Base-by-base conservation (phyloP, 805 yeast genomes). In the Lipomyces anomalus region DNA sequence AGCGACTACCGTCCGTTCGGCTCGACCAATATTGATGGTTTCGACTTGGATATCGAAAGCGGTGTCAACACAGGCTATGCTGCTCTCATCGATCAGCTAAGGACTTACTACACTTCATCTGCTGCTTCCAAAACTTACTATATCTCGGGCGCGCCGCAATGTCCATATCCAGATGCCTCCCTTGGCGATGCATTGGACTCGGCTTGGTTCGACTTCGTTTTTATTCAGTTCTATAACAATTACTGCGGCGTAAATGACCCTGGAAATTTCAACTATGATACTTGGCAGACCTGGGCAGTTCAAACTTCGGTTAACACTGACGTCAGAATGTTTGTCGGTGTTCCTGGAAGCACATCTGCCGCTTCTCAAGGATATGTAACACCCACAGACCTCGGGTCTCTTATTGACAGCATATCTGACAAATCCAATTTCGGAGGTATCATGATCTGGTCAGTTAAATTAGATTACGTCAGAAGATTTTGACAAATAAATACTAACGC, bases 401-500 rank as follows among this genome's bases (percentile, higher is more conserved):
- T 65, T 17, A 42, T 58, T 3, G 56, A 71, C 42, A 59, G 30
- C 21, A 51, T 62, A n/a, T 55, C 59, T 42, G 30, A 43, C 34
- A 45, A 48, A 38, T 61, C 70, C 2, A 69, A 75, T 44, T 74
- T 87, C 50, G 80, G 82, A 18, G 81, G 85, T 26, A 75, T 87
- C 53, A 76, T 82, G 72, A 67, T 86, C 54, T 87, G 96, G 95
- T n/a, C n/a, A 94, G 86, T 57, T n/a, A n/a, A n/a, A n/a, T n/a
- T n/a, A n/a, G n/a, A n/a, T n/a, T n/a, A n/a, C n/a, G n/a, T n/a
- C n/a, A n/a, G n/a, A n/a, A n/a, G n/a, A n/a, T n/a, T n/a, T n/a
- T n/a, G n/a, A n/a, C n/a, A n/a, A n/a, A n/a, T n/a, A n/a, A n/a
- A n/a, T n/a, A n/a, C n/a, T n/a, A n/a, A n/a, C n/a, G n/a, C n/a